phyloP scores from a whole-genome alignment of 257 asterid genomes.

The Nicotiana benthamiana region DNA sequence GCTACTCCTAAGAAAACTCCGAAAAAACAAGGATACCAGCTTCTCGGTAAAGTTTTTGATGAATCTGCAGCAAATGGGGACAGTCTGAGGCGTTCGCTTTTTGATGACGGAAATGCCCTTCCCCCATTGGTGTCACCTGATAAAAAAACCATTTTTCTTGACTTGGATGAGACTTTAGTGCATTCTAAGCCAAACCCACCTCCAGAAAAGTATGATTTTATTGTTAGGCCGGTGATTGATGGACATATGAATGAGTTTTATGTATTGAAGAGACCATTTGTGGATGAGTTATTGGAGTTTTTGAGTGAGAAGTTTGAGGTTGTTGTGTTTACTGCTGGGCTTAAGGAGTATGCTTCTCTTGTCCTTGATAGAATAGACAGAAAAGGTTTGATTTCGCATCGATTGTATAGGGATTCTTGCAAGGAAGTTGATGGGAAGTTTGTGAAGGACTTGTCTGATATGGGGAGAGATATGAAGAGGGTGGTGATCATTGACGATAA shows the following conservation, averaged over 20 bases:
- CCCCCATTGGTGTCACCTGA: conserved; percentile 34
- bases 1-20: conserved; percentile 67
- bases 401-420: conserved; percentile 75
- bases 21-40: conserved; percentile 49
- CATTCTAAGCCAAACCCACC: conserved; percentile 57
- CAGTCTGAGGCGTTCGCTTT: conserved; percentile 28
- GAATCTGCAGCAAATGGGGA: conserved; percentile 1
- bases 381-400: conserved; percentile 47
- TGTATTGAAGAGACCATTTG: conserved; percentile 74
- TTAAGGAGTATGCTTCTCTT: conserved; percentile 73
- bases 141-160: conserved; percentile 65
- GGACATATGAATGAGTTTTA: conserved; percentile 65
- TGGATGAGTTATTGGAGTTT: conserved; percentile 56
- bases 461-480: conserved; percentile 63
- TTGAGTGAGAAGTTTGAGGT: conserved; percentile 58
- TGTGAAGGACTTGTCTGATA: conserved; percentile 66
- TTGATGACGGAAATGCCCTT: conserved; percentile 30
- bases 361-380: conserved; percentile 67
- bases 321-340: conserved; percentile 85
- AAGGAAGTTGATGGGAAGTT: conserved; percentile 61
- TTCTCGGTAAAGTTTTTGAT: conserved; percentile 33
- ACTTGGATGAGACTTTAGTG: conserved; percentile 80
- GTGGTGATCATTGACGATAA: conserved; percentile 79
- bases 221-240: conserved; percentile 69
- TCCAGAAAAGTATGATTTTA: conserved; percentile 67